A percentile compares a stretch with the other conserved stretches of the same genome.
Evolutionary conservation across 2,329 filamentous ascomycete genomes (phyloP).

Genomic region (Coniochaeta prunicola): DNA sequence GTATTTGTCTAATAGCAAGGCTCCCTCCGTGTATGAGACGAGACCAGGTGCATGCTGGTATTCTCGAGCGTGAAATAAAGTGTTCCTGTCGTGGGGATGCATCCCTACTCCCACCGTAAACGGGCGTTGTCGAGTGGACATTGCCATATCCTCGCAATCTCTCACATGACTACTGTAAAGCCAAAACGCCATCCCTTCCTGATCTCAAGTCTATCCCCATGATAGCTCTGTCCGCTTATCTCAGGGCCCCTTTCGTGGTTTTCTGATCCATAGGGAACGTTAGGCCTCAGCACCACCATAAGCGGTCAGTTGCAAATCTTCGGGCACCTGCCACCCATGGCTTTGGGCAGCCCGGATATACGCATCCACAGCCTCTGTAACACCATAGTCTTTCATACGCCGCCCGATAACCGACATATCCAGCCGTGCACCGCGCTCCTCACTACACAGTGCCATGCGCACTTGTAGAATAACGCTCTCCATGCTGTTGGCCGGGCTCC

Average conservation of each 20-base stretch:
- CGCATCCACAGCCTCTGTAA: constrained; percentile 65
- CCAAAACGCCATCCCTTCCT: not conserved
- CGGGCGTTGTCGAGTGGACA: not conserved
- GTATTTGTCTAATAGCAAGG: not conserved
- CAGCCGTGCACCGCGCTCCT: constrained; percentile 68
- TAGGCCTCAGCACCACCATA: not conserved
- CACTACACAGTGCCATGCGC: constrained; percentile 65
- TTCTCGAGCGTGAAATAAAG: not conserved
- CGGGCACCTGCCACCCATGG: constrained; percentile 70
- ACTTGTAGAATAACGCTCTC: constrained; percentile 79
- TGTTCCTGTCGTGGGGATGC: not conserved
- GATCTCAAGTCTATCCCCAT: not conserved
- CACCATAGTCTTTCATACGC: constrained; percentile 47
- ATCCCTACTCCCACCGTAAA: not conserved
- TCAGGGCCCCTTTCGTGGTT: not conserved
- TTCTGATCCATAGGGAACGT: not conserved
- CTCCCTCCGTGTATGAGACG: not conserved
- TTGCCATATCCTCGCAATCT: not conserved
- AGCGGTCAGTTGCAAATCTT: constrained; percentile 38
- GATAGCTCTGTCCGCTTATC: not conserved
- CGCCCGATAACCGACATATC: constrained; percentile 15
- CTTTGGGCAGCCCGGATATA: constrained; percentile 59
- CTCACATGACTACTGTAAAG: not conserved
- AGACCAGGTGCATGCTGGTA: not conserved
- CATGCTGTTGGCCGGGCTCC: constrained; percentile 65